Conservation (phyloP, 345 rosid genomes). For the Populus nigra region DNA sequence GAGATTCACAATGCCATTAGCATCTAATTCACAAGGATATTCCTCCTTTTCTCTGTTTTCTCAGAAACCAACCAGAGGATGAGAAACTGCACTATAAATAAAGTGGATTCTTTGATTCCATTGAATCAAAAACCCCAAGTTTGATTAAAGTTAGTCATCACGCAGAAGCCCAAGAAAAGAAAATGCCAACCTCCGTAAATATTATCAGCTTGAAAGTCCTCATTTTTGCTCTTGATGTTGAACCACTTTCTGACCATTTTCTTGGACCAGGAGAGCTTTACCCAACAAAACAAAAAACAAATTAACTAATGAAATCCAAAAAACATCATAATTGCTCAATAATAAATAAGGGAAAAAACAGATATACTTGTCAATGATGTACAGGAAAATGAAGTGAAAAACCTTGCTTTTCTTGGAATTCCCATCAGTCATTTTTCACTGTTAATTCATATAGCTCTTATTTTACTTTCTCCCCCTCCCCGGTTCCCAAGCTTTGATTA, state of each 20-base stretch:
- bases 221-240: constrained; percentile 85
- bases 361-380: neutral
- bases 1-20: constrained; percentile 7
- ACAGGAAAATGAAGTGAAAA: constrained; percentile 5
- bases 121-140: neutral
- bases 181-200: constrained; percentile 52
- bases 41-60: constrained; percentile 8
- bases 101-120: neutral
- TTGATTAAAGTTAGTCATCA: neutral
- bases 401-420: constrained; percentile 93
- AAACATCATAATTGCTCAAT: neutral
- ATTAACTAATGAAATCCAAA: constrained; percentile 8
- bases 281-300: constrained; percentile 12
- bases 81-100: neutral
- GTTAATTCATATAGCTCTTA: constrained; percentile 38
- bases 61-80: constrained; percentile 15
- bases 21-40: constrained; percentile 8
- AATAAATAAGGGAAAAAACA: constrained; percentile 5
- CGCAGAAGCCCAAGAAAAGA: constrained; percentile 13
- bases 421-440: constrained; percentile 75
- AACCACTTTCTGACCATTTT: constrained; percentile 89
- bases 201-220: constrained; percentile 85
- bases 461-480: constrained; percentile 15
- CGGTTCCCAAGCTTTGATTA: constrained; percentile 14
- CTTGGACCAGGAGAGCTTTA: constrained; percentile 95